These are phyloP conservation scores for Salinomyces thailandicus DNA, from an alignment of 2,329 filamentous ascomycete species.

Conservation along the genomic window DNA sequence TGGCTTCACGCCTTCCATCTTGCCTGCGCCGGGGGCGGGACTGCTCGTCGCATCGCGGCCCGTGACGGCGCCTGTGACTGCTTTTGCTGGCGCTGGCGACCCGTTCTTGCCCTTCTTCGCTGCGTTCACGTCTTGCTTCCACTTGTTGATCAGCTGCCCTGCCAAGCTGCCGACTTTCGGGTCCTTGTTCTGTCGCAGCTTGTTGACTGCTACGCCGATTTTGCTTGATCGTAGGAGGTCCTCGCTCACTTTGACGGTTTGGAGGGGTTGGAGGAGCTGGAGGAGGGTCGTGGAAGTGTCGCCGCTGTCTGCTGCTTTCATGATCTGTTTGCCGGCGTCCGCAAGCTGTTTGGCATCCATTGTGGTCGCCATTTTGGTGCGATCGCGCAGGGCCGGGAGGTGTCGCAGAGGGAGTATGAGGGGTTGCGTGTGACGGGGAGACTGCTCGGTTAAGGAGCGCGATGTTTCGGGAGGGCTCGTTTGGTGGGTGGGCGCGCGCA, in stretches of 20 bases:
- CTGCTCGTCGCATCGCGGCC: constrained; percentile 30
- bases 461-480: no score
- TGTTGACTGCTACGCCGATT: constrained; percentile 82
- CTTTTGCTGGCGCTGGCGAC: constrained; percentile 36
- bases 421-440: no score
- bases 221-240: constrained; percentile 84
- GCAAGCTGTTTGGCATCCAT: constrained; percentile 81
- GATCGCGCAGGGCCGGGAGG: neutral
- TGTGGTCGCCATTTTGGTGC: constrained; percentile 16
- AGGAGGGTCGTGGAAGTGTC: constrained; percentile 65
- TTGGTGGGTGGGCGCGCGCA: no score
- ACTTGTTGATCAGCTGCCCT: constrained; percentile 74
- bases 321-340: constrained; percentile 64
- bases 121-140: constrained; percentile 65
- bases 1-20: constrained; percentile 30
- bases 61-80: constrained; percentile 26
- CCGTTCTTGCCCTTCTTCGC: constrained; percentile 26
- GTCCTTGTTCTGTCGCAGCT: constrained; percentile 71
- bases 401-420: no score
- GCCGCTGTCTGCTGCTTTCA: constrained; percentile 65
- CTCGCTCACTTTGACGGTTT: constrained; percentile 73
- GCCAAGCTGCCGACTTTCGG: constrained; percentile 61
- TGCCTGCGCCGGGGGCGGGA: constrained; percentile 32
- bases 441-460: no score
- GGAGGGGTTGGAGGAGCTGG: constrained; percentile 66